Evolutionary conservation across 208 protist genomes (phyloP).

Genomic region (Leishmania braziliensis): DNA sequence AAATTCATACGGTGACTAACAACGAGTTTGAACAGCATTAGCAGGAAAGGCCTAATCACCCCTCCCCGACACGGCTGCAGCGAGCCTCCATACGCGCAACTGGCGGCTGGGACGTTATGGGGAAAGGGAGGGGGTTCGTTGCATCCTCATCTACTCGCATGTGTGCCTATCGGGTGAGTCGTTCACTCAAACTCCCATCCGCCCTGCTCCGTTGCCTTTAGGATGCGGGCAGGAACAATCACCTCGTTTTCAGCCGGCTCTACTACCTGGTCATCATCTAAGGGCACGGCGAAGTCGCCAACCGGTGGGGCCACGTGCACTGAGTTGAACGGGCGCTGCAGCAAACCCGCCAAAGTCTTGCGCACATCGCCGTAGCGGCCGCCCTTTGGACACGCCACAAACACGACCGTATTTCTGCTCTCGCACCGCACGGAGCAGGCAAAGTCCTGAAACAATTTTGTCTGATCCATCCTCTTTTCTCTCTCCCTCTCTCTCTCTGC

Average conservation of each 20-base stretch:
- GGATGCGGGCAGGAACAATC: slow-evolving; percentile 43
- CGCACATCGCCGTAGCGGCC: slow-evolving; percentile 71
- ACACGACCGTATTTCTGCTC: slow-evolving; percentile 52
- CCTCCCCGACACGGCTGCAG: background rate
- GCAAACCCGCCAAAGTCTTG: slow-evolving; percentile 64
- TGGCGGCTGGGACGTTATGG: background rate
- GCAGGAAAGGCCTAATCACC: background rate
- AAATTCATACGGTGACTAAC: background rate
- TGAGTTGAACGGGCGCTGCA: slow-evolving; percentile 48
- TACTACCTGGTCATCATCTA: slow-evolving; percentile 40
- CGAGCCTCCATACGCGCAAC: background rate
- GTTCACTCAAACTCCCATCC: slow-evolving; percentile 43
- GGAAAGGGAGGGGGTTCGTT: background rate
- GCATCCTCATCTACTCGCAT: background rate
- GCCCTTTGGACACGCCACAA: slow-evolving; percentile 57
- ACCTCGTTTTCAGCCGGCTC: slow-evolving; percentile 32
- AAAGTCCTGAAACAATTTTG: slow-evolving; percentile 58
- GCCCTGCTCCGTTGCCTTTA: slow-evolving; percentile 35
- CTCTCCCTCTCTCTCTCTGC: background rate
- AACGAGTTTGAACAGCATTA: background rate
- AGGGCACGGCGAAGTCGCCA: slow-evolving; percentile 13
- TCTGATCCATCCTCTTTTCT: slow-evolving; percentile 28
- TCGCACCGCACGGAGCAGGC: slow-evolving; percentile 60
- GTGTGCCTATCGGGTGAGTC: background rate
- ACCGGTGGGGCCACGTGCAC: slow-evolving; percentile 36